Evolutionary conservation across 2,329 filamentous ascomycete genomes (phyloP).

Genomic region (Pseudopyrenochaeta lycopersici): DNA sequence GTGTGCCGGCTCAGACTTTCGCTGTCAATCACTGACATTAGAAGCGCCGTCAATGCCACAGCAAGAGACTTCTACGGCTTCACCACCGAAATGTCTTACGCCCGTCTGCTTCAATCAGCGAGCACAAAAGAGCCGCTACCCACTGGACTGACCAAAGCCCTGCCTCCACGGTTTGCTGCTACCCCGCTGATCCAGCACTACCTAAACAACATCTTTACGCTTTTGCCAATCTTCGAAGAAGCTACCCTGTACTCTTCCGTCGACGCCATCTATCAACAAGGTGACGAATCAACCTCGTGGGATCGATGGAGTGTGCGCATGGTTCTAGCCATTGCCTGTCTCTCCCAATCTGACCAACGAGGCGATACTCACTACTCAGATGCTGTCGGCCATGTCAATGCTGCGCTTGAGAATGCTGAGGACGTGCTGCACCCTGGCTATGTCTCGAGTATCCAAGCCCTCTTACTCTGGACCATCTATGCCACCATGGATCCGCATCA

Average conservation of each 20-base stretch:
- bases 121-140: constrained; percentile 78
- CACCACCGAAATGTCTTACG: constrained; percentile 89
- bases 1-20: constrained; percentile 38
- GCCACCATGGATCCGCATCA: constrained; percentile 88
- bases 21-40: constrained; percentile 12
- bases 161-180: constrained; percentile 77
- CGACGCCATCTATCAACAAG: constrained; percentile 80
- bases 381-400: constrained; percentile 67
- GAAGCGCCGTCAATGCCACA: constrained; percentile 89
- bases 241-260: constrained; percentile 79
- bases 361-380: constrained; percentile 71
- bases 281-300: constrained; percentile 67
- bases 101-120: constrained; percentile 84
- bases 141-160: constrained; percentile 62
- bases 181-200: constrained; percentile 81
- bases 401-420: constrained; percentile 80
- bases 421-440: constrained; percentile 86
- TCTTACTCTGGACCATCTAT: constrained; percentile 87
- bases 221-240: constrained; percentile 86
- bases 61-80: constrained; percentile 93
- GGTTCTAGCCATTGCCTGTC: constrained; percentile 84
- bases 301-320: constrained; percentile 90
- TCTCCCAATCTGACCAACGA: constrained; percentile 73
- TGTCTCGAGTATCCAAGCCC: constrained; percentile 83
- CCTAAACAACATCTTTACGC: constrained; percentile 79